Percentiles rank a stretch among this genome's conserved stretches.
Evolutionary conservation across 2,329 filamentous ascomycete genomes (phyloP).

Genomic region (Penicillium sp.): DNA sequence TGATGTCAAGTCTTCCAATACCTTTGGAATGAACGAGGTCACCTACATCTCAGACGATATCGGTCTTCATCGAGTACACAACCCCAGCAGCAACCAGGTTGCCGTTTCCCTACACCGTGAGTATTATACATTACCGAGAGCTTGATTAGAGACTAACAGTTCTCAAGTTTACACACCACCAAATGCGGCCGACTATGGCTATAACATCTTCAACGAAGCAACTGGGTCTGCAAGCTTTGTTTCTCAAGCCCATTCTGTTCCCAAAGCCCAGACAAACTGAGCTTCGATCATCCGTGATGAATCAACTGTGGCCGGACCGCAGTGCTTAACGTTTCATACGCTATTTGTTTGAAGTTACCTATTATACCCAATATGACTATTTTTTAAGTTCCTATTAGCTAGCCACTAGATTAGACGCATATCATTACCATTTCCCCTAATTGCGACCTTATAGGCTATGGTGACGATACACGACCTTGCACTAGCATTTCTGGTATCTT

Average conservation of each 20-base stretch:
- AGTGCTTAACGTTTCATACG: neutral
- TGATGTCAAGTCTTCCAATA: constrained; percentile 29
- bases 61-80: constrained; percentile 36
- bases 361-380: constrained; percentile 7
- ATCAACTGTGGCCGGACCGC: neutral
- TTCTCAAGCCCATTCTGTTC: constrained; percentile 23
- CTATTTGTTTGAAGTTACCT: neutral
- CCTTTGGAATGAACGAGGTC: constrained; percentile 33
- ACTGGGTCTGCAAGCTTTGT: constrained; percentile 35
- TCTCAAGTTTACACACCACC: constrained; percentile 36
- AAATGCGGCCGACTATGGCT: constrained; percentile 39
- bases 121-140: constrained; percentile 6
- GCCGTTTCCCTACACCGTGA: constrained; percentile 39
- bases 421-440: neutral
- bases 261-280: neutral
- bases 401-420: neutral
- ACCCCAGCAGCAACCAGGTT: constrained; percentile 30
- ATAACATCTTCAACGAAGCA: constrained; percentile 35
- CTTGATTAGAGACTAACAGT: neutral
- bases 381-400: neutral
- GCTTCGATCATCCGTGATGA: neutral
- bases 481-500: too few species aligned
- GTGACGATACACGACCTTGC: too few species aligned
- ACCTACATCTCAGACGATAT: constrained; percentile 39
- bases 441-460: neutral